A percentile compares a stretch with the other conserved stretches of the same genome.
Evolutionary conservation across 1,284 basidiomycete species (phyloP).

Genomic region (Trichosporon ovoides): DNA sequence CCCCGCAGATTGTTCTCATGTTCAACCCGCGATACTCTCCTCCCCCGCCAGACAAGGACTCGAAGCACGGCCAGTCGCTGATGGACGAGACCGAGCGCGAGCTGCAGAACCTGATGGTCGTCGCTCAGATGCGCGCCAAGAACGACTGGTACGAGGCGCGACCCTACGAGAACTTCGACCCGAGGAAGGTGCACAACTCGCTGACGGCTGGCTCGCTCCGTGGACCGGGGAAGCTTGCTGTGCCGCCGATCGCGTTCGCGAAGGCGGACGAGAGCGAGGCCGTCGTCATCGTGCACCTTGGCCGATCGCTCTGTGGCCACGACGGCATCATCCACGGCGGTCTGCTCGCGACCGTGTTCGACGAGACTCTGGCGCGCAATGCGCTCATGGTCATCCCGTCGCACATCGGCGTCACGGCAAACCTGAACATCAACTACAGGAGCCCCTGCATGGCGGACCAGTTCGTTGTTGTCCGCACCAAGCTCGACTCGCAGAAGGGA

Average conservation of each 20-base stretch:
- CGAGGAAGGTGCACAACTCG: conserved; percentile 65
- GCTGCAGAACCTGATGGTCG: conserved; percentile 62
- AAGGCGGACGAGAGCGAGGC: conserved; percentile 68
- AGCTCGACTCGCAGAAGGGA: conserved; percentile 61
- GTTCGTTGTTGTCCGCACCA: conserved; percentile 55
- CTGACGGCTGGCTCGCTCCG: conserved; percentile 77
- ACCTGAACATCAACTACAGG: conserved; percentile 66
- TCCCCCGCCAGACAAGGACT: conserved; percentile 59
- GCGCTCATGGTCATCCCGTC: conserved; percentile 78
- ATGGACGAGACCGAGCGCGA: conserved; percentile 61
- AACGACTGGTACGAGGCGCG: conserved; percentile 48
- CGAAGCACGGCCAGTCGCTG: conserved; percentile 60
- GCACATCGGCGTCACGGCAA: conserved; percentile 89
- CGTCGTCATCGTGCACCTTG: conserved; percentile 67
- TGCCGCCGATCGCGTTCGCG: conserved; percentile 69
- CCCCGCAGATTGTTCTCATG: conserved; percentile 58
- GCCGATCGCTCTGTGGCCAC: conserved; percentile 76
- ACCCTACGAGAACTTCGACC: conserved; percentile 62
- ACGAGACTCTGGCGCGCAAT: conserved; percentile 76
- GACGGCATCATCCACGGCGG: conserved; percentile 94
- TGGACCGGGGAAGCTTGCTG: conserved; percentile 76
- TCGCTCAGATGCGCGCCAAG: conserved; percentile 53
- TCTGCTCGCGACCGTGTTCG: conserved; percentile 79
- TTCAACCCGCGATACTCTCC: conserved; percentile 68
- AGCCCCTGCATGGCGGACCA: conserved; percentile 77